Evolutionary conservation across 768 basidiomycete genomes (phyloP), one percentile per base, ranked within the genome.

Genomic region (Tricholoma sp.): DNA sequence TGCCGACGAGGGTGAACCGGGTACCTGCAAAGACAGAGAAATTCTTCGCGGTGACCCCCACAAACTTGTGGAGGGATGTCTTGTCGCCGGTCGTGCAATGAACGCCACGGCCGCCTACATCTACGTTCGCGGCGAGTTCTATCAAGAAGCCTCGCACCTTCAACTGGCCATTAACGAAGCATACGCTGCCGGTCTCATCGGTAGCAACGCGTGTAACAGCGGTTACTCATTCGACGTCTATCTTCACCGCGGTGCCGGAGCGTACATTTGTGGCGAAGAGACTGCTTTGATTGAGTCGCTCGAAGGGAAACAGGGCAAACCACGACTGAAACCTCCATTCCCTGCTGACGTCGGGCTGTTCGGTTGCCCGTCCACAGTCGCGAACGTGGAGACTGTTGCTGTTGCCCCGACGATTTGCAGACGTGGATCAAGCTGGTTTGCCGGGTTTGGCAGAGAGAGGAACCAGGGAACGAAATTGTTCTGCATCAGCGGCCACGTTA

Each of bases 31-130:
- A 72, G 96, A 98, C 72, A 89, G 96, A 51, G 96, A 99, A 74
- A 98, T 99, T 66, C 78, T 98, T 66, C 89, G 96, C 47, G 96
- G 96, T 16, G 96, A 98, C 71, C 96, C 96, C 0, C 96, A 99
- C 78, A 99, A 98, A 69, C 88, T 99, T 57, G 82, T 99, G 64
- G 96, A 99, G 70, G 96, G 96, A 6, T 99, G 96, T 69, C 85
- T 99, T 50, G 92, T 99, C 58, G 95, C 96, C 24, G 96, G 96
- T 5, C 89, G 96, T 49, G 87, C 79, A 16, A 99, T 99, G 96
- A 98, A 98, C 73, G 96, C 95, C 37, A 94, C 72, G 47, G 95
- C 95, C 0, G 96, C 96, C n/a, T 99, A 98, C 80, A 98, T 99
- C 73, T 99, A 99, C 76, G 94, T 98, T 66, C 95, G 96, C 59